Conservation (phyloP, 2,329 filamentous ascomycete genomes). For the Orbilia brochopaga region DNA sequence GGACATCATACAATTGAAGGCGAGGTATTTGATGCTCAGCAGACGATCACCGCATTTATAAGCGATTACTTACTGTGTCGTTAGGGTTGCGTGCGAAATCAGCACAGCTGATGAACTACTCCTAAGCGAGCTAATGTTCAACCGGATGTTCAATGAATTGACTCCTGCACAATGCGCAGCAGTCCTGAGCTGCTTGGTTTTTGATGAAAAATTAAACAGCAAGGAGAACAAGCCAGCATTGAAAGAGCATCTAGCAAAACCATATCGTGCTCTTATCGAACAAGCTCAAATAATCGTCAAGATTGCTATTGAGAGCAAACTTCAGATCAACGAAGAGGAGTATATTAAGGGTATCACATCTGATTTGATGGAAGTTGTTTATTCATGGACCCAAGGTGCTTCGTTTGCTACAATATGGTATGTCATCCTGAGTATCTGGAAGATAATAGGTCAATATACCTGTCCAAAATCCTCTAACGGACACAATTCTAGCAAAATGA, state of each 20-base stretch:
- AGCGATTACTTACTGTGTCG: slow-evolving; percentile 4
- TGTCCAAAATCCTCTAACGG: slow-evolving; percentile 19
- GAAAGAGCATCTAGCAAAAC: slow-evolving; percentile 83
- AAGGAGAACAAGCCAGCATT: slow-evolving; percentile 67
- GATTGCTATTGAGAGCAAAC: slow-evolving; percentile 91
- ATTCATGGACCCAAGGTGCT: slow-evolving; percentile 86
- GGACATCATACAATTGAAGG: slow-evolving; percentile 95
- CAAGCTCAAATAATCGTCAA: slow-evolving; percentile 90
- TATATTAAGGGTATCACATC: slow-evolving; percentile 89
- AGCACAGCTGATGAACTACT: slow-evolving; percentile 95
- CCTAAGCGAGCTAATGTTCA: slow-evolving; percentile 90
- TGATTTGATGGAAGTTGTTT: slow-evolving; percentile 96
- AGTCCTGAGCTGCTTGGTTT: slow-evolving; percentile 90
- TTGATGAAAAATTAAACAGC: slow-evolving; percentile 86
- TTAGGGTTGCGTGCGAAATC: slow-evolving; percentile 90
- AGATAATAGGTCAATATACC: background rate
- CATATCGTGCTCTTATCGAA: slow-evolving; percentile 81
- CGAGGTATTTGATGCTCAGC: slow-evolving; percentile 61
- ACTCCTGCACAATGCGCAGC: slow-evolving; percentile 85
- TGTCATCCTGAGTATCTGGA: slow-evolving; percentile 58
- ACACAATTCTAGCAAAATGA: slow-evolving; percentile 80
- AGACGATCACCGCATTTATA: background rate
- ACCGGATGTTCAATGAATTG: slow-evolving; percentile 96
- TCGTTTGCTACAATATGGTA: slow-evolving; percentile 95
- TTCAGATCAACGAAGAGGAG: slow-evolving; percentile 85